These are phyloP conservation scores for Asterella californica DNA, from an alignment of 225 moss, liverwort and hornwort species.

Conservation along the genomic window DNA sequence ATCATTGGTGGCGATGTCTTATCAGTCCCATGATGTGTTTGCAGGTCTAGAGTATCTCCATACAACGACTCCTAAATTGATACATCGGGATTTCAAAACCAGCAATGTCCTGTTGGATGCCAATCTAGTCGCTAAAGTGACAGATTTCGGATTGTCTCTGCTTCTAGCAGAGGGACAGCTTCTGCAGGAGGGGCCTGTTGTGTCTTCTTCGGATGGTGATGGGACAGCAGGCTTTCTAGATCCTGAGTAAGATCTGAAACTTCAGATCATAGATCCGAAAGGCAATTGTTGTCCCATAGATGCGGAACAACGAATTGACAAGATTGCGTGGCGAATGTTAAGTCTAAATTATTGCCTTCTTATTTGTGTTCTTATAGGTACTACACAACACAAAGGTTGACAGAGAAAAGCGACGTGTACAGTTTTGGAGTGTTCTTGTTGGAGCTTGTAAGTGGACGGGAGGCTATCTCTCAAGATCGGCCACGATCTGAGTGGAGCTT, in stretches of 20 bases:
- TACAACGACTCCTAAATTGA: slow-evolving; percentile 19
- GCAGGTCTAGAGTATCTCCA: slow-evolving; percentile 52
- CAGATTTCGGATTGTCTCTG: slow-evolving; percentile 49
- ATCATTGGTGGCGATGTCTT: neutral
- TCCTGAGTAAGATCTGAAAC: slow-evolving; percentile 38
- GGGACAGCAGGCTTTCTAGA: slow-evolving; percentile 48
- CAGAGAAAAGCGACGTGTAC: slow-evolving; percentile 52
- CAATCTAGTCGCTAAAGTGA: slow-evolving; percentile 49
- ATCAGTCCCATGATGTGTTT: neutral
- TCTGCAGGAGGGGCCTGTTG: slow-evolving; percentile 45
- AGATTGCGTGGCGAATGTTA: neutral
- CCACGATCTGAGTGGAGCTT: slow-evolving; percentile 52
- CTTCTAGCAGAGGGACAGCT: slow-evolving; percentile 43
- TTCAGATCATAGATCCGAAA: neutral
- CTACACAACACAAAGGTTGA: slow-evolving; percentile 37
- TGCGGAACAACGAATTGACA: neutral
- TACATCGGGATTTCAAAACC: slow-evolving; percentile 56
- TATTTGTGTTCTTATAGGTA: slow-evolving; percentile 30
- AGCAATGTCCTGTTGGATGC: slow-evolving; percentile 55
- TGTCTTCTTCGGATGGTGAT: slow-evolving; percentile 39
- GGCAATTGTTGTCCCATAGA: neutral
- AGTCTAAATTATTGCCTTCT: neutral
- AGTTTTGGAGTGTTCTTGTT: slow-evolving; percentile 58
- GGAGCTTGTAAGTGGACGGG: slow-evolving; percentile 53
- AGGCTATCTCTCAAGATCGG: slow-evolving; percentile 45